Evolutionary conservation across 2,329 filamentous ascomycete species (phyloP).

Genomic region (Daldinia sp.): DNA sequence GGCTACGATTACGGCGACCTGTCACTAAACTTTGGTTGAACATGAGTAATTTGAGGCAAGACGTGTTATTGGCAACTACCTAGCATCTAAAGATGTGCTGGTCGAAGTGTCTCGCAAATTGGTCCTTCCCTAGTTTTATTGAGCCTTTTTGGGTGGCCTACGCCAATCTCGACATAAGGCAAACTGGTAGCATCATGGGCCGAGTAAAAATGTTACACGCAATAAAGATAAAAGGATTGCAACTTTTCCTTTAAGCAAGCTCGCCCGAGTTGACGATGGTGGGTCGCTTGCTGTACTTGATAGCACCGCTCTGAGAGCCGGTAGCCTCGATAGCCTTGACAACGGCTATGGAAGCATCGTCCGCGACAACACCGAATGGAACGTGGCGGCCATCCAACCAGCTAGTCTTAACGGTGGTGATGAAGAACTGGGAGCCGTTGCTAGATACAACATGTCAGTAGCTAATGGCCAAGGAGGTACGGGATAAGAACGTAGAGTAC

Average conservation of each 20-base stretch:
- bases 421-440: slow-evolving; percentile 98
- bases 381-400: slow-evolving; percentile 89
- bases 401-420: slow-evolving; percentile 90
- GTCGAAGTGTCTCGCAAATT: slow-evolving; percentile 17
- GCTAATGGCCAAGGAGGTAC: neutral
- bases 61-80: slow-evolving; percentile 43
- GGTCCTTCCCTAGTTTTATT: slow-evolving; percentile 20
- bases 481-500: neutral
- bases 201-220: slow-evolving; percentile 44
- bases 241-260: slow-evolving; percentile 53
- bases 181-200: slow-evolving; percentile 31
- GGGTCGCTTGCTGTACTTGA: slow-evolving; percentile 69
- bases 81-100: slow-evolving; percentile 30
- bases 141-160: slow-evolving; percentile 30
- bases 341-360: slow-evolving; percentile 60
- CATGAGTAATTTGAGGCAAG: neutral
- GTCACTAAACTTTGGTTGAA: neutral
- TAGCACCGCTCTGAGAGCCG: slow-evolving; percentile 66
- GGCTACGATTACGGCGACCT: neutral
- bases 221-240: slow-evolving; percentile 18
- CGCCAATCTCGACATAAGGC: slow-evolving; percentile 25
- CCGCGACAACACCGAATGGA: slow-evolving; percentile 78
- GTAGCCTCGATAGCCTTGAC: slow-evolving; percentile 73
- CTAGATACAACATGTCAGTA: slow-evolving; percentile 61
- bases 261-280: slow-evolving; percentile 68